These are phyloP conservation scores for Saccharomyces uvarum DNA, from an alignment of 1,139 yeast genomes.

Conservation along the genomic window DNA sequence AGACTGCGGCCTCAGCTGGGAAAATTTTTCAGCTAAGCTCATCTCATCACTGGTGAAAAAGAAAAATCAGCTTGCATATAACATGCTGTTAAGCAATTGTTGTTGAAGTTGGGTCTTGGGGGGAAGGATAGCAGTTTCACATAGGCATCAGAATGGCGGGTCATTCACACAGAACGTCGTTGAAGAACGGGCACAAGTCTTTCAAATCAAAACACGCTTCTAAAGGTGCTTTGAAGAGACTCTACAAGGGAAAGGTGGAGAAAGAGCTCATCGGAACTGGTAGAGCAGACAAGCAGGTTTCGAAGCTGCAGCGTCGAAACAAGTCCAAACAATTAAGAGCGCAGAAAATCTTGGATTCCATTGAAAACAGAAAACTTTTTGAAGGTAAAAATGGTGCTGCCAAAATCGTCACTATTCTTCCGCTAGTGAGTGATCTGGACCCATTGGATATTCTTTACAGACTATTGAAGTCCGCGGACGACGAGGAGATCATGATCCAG, in stretches of 20 bases:
- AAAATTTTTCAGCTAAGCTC: conserved; percentile 14
- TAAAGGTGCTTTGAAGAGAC: conserved; percentile 78
- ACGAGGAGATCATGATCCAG: conserved; percentile 9
- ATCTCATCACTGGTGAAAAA: conserved; percentile 10
- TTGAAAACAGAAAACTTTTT: conserved; percentile 52
- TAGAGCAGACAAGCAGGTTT: conserved; percentile 40
- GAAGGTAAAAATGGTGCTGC: conserved; percentile 78
- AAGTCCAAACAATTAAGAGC: conserved; percentile 69
- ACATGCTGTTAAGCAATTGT: neutral
- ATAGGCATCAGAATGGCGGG: conserved; percentile 46
- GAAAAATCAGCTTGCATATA: neutral
- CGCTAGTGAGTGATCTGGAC: conserved; percentile 67
- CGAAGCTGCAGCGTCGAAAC: conserved; percentile 74
- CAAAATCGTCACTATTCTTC: conserved; percentile 71
- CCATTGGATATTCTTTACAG: conserved; percentile 50
- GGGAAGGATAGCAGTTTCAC: neutral
- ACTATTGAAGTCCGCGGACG: conserved; percentile 39
- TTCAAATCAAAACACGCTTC: conserved; percentile 88
- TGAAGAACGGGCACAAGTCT: conserved; percentile 78
- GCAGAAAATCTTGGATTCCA: conserved; percentile 54
- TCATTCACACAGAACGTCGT: conserved; percentile 73
- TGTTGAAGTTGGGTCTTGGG: neutral
- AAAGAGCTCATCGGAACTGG: conserved; percentile 39
- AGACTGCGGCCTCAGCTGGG: conserved; percentile 1
- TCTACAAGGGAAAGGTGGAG: conserved; percentile 82